Evolutionary conservation across 1,284 basidiomycete species (phyloP), one percentile per base, ranked within the genome.

Genomic region (Cryptococcus jaspeensis): DNA sequence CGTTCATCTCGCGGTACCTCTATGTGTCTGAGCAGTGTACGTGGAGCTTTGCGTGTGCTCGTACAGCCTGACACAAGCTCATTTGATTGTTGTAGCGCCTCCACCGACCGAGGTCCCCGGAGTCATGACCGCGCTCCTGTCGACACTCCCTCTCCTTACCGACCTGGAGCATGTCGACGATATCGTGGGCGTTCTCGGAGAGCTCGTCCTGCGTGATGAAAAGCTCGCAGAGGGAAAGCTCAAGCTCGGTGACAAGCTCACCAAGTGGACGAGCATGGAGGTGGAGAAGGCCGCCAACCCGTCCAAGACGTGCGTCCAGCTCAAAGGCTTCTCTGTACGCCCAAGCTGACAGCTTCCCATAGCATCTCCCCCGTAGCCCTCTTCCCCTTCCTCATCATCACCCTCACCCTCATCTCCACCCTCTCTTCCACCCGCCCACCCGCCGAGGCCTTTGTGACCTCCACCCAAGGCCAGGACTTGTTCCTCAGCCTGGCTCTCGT

Each of bases 161-260:
- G 63, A 67, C 22, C 51, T 64, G 8, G 55, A 64, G 25, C 64
- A 74, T 3, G 57, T 67, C 3, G 71, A 74, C 22, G 58, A 64
- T 18, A 59, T 67, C 16, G 67, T 71, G 15, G 39, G 44, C 3
- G 63, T 74, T 11, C 59, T 77, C 3, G 60, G 59, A 48, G 61
- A 65, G 15, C 59, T 75, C 9, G 65, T 72, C 0, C 50, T 49
- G 39, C 62, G 75, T 22, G 74, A 76, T 56, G 73, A 77, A 55
- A 48, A 57, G 23, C 48, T 65, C n/a, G 20, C 50, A 37, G 67
- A 65, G 20, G 59, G 52, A 11, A 67, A 62, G 50, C 28, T 63
- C n/a, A 71, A 73, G 58, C 64, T 75, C 4, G 72, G 68, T 9
- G 72, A 75, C 59, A 73, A 74, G 66, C 62, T 75, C 11, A 72